Conservation (phyloP, 2,329 filamentous ascomycete species). For the Coleophoma cylindrospora region DNA sequence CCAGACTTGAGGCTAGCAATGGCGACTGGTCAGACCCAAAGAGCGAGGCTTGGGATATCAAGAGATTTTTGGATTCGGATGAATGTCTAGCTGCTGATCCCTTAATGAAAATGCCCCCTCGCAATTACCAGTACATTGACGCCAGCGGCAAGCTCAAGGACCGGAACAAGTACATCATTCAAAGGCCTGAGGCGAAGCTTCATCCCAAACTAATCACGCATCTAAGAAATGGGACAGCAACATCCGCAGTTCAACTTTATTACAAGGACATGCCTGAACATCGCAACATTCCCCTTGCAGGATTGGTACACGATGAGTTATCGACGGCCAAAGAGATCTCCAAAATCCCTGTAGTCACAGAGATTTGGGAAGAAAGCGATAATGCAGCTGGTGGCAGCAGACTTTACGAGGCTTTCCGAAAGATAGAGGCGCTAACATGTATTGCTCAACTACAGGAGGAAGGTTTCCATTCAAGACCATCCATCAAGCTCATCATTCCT, state of each 20-base stretch:
- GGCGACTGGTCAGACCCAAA: constrained; percentile 14
- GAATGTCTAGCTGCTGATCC: constrained; percentile 11
- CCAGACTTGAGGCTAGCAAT: not conserved
- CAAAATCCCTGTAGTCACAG: not conserved
- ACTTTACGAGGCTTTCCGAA: not conserved
- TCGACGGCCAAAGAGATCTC: not conserved
- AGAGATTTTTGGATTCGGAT: constrained; percentile 11
- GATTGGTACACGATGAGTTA: constrained; percentile 8
- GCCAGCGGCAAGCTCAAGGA: constrained; percentile 11
- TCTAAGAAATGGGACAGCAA: constrained; percentile 16
- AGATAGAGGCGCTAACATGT: constrained; percentile 8
- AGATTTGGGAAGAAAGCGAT: not conserved
- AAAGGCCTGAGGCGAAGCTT: not conserved
- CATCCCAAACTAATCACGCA: constrained; percentile 19
- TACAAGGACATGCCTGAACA: constrained; percentile 11
- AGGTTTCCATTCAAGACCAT: constrained; percentile 74
- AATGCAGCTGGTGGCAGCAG: not conserved
- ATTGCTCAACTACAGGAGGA: constrained; percentile 65
- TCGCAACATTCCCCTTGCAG: constrained; percentile 14
- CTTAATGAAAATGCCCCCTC: constrained; percentile 10
- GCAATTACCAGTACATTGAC: constrained; percentile 12
- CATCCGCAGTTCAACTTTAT: constrained; percentile 7
- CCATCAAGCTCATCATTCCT: constrained; percentile 80
- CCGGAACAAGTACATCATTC: constrained; percentile 8
- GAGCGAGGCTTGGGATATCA: constrained; percentile 13